Evolutionary conservation across 805 yeast species (phyloP), one percentile per base, ranked within the genome.

Genomic region (Priceomyces haplophilus): DNA sequence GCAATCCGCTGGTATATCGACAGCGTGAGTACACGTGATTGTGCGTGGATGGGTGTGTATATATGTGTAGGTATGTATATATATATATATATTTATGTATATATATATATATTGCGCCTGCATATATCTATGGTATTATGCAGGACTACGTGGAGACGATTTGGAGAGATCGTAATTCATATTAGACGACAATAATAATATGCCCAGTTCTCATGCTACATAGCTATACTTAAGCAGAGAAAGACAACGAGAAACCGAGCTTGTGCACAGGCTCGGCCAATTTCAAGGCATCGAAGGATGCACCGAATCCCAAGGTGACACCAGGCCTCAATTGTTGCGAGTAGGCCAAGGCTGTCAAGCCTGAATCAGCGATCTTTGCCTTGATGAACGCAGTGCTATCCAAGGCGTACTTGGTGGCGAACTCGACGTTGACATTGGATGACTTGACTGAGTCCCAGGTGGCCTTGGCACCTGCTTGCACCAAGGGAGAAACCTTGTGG

Each of bases 391-490:
- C 83, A 51, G 91, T 66, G 45, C 78, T 67, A 77, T 93, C 99
- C 65, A 95, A 82, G 56, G 76, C 73, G 82, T 91, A 91, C 81
- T 88, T 91, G 69, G 97, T 82, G 59, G 97, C 98, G 53, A 90
- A 85, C 79, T 93, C 99, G 61, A 93, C 82, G 62, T 85, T 88
- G 59, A 90, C 97, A 62, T 81, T 83, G 67, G 83, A 77, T 57
- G 79, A 73, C 66, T 86, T 78, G 55, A 89, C 80, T 51, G 96
- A 82, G 76, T 89, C 96, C 82, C 91, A 88, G 54, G 93, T 83
- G 61, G 97, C 96, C 79, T 87, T 90, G 62, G 97, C 96, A 76
- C 97, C 99, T 59, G 89, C 96, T 80, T 93, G 97, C 58, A 91
- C 88, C 58, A 75, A 71, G 54, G 95, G 87, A 58, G 89, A 80